These are phyloP conservation scores for Colletotrichum godetiae DNA, from an alignment of 2,329 filamentous ascomycete genomes.

Conservation along the genomic window DNA sequence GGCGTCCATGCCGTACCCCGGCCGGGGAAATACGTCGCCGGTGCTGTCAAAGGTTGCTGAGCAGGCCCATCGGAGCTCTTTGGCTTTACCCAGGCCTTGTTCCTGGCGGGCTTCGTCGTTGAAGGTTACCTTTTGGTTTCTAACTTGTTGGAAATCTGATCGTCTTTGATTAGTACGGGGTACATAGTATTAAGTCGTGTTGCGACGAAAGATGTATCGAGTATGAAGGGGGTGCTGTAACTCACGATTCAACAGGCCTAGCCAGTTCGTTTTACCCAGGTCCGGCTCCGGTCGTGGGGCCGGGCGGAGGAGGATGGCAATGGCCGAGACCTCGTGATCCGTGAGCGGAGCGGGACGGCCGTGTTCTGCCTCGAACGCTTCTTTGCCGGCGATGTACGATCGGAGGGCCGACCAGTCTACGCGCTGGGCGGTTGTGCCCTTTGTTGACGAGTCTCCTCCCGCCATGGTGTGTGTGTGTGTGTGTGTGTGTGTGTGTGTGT, in stretches of 20 bases:
- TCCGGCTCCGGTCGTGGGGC: slow-evolving; percentile 38
- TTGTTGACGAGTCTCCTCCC: not conserved
- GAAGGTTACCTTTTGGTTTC: slow-evolving; percentile 14
- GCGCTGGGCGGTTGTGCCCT: not conserved
- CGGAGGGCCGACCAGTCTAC: slow-evolving; percentile 50
- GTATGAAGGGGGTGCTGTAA: slow-evolving; percentile 2
- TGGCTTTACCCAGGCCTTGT: slow-evolving; percentile 22
- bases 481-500: not conserved
- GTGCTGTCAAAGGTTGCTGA: slow-evolving; percentile 19
- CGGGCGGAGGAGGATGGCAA: slow-evolving; percentile 51
- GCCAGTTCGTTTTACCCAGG: slow-evolving; percentile 48
- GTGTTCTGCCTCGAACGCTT: slow-evolving; percentile 45
- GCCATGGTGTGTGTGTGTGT: not conserved
- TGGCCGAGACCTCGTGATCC: slow-evolving; percentile 50
- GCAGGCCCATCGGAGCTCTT: slow-evolving; percentile 31
- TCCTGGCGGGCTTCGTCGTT: slow-evolving; percentile 25
- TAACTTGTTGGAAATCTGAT: slow-evolving; percentile 30
- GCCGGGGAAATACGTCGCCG: slow-evolving; percentile 22
- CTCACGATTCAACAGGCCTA: slow-evolving; percentile 52
- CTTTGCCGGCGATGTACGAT: slow-evolving; percentile 54
- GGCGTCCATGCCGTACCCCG: slow-evolving; percentile 42
- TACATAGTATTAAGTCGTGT: not conserved
- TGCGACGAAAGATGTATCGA: not conserved
- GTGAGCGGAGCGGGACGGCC: slow-evolving; percentile 50
- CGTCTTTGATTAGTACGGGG: too few relatives aligned